Evolutionary conservation across 176 grass and related monocot genomes (phyloP).

Genomic region (Areca catechu): DNA sequence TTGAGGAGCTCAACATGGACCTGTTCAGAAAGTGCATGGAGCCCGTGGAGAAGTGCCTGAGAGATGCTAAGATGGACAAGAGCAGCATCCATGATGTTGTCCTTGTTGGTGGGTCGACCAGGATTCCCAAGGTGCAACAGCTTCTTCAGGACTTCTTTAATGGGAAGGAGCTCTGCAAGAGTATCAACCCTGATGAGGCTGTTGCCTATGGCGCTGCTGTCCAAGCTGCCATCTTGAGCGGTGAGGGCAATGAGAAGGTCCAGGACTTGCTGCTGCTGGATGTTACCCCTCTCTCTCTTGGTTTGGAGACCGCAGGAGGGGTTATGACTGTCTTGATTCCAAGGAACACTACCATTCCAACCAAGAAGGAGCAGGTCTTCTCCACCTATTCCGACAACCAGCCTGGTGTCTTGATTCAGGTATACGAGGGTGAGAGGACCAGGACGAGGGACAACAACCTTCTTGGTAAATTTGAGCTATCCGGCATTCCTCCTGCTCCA

Average conservation of each 20-base stretch:
- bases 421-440: conserved; percentile 6
- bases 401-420: conserved; percentile 8
- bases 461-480: conserved; percentile 13
- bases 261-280: conserved; percentile 75
- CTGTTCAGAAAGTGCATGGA: conserved; percentile 95
- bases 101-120: conserved; percentile 8
- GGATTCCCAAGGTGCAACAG: conserved; percentile 8
- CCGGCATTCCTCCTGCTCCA: conserved; percentile 14
- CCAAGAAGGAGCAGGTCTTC: conserved; percentile 19
- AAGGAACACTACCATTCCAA: conserved; percentile 11
- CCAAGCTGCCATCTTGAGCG: conserved; percentile 84
- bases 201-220: conserved; percentile 79
- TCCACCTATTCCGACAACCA: conserved; percentile 11
- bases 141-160: conserved; percentile 38
- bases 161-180: conserved; percentile 94
- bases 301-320: conserved; percentile 68
- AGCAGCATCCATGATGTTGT: conserved; percentile 8
- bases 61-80: conserved; percentile 95
- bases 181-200: conserved; percentile 90
- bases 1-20: conserved; percentile 98
- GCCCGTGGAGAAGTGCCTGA: conserved; percentile 78
- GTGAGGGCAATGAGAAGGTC: conserved; percentile 80
- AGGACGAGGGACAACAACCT: conserved; percentile 15
- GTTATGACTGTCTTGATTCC: conserved; percentile 47
- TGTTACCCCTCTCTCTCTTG: conserved; percentile 67